Percentiles rank a stretch among this genome's conserved stretches.
Evolutionary conservation across 108 stramenopile genomes (phyloP).

Genomic region (Parietichytrium sp.): DNA sequence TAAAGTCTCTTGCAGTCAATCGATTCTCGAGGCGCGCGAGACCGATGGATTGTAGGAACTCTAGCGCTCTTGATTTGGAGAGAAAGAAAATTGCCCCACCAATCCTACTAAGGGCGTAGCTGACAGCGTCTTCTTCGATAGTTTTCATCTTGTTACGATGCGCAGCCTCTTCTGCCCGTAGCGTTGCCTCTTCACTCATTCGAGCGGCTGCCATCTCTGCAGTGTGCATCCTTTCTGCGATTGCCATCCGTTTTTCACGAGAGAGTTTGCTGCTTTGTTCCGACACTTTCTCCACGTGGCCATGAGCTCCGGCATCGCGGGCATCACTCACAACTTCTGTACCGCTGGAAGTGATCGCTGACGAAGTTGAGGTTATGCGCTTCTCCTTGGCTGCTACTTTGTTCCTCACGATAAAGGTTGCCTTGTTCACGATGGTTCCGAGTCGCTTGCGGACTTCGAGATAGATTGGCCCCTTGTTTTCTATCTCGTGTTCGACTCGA

Average conservation of each 20-base stretch:
- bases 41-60: neutral
- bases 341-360: too few species aligned
- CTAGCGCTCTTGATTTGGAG: neutral
- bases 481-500: neutral
- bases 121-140: neutral
- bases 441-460: neutral
- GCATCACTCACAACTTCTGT: too few species aligned
- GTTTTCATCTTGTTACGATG: neutral
- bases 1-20: neutral
- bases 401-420: neutral
- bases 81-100: neutral
- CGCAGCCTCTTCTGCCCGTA: slow-evolving; percentile 17
- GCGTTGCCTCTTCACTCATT: slow-evolving; percentile 31
- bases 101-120: neutral
- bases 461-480: neutral
- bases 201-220: slow-evolving; percentile 35
- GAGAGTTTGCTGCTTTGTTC: too few species aligned
- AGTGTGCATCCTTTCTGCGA: neutral
- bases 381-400: neutral
- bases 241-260: neutral
- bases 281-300: too few species aligned
- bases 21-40: neutral
- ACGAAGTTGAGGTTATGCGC: too few species aligned
- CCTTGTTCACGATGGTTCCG: neutral
- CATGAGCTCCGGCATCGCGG: too few species aligned